These are phyloP conservation scores for Diaporthe eres DNA, from an alignment of 2,329 filamentous ascomycete species.

Conservation along the genomic window DNA sequence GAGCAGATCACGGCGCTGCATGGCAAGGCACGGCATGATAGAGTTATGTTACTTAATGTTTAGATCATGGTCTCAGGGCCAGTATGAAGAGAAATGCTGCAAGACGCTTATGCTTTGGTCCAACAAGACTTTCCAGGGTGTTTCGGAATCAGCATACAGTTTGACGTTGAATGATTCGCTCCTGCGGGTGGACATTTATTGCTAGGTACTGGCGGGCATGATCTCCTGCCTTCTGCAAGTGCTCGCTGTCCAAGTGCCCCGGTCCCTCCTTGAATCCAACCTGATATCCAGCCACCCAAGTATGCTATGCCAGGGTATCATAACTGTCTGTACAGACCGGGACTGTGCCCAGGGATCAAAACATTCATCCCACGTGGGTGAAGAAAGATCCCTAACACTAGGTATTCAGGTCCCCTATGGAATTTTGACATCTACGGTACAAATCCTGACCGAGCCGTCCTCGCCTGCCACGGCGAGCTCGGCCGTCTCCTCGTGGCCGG, in stretches of 20 bases:
- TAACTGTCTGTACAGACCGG: background rate
- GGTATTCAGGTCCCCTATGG: conserved; percentile 18
- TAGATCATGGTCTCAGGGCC: conserved; percentile 31
- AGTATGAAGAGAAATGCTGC: background rate
- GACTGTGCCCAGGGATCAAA: too few relatives aligned
- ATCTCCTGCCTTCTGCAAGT: conserved; percentile 34
- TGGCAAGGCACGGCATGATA: conserved; percentile 31
- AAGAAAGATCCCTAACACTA: background rate
- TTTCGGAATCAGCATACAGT: background rate
- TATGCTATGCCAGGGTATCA: background rate
- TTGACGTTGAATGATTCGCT: background rate
- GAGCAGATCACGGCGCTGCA: background rate
- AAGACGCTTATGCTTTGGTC: background rate
- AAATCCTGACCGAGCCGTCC: conserved; percentile 72
- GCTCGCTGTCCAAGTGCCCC: conserved; percentile 35
- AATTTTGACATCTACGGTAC: conserved; percentile 55
- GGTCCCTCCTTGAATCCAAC: background rate
- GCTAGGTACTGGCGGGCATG: background rate
- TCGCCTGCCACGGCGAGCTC: conserved; percentile 71
- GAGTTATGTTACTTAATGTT: conserved; percentile 39
- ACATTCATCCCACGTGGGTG: background rate
- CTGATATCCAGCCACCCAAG: background rate
- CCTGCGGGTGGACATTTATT: background rate
- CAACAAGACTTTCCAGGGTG: background rate
- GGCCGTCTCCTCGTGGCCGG: conserved; percentile 52